Evolutionary conservation across 2,329 filamentous ascomycete genomes (phyloP).

Genomic region (Monilinia vaccinii-corymbosi): DNA sequence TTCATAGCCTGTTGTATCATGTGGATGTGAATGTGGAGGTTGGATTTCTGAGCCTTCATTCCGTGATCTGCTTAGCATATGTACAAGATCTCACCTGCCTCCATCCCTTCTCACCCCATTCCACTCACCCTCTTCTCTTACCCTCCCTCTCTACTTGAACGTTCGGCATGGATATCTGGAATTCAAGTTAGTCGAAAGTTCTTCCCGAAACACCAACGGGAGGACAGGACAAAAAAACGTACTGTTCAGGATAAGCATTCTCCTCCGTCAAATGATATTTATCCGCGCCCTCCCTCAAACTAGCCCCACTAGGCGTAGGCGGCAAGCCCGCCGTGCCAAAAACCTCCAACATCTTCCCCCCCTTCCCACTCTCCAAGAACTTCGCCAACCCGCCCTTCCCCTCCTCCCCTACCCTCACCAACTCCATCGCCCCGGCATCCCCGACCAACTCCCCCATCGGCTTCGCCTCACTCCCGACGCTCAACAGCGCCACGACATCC

Average conservation of each 20-base stretch:
- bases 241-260: slow-evolving; percentile 63
- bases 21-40: no score
- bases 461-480: slow-evolving; percentile 68
- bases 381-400: slow-evolving; percentile 65
- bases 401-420: slow-evolving; percentile 68
- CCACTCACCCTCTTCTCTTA: no score
- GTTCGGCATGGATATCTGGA: slow-evolving; percentile 13
- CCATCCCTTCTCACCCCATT: no score
- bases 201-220: not conserved
- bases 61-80: no score
- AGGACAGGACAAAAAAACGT: slow-evolving; percentile 33
- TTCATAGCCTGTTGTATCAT: no score
- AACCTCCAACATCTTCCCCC: slow-evolving; percentile 45
- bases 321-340: slow-evolving; percentile 73
- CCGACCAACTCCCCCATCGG: slow-evolving; percentile 81
- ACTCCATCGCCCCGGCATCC: slow-evolving; percentile 59
- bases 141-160: slow-evolving; percentile 8
- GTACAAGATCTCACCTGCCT: no score
- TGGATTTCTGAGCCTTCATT: no score
- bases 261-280: slow-evolving; percentile 57
- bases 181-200: not conserved
- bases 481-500: slow-evolving; percentile 77
- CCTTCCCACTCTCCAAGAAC: slow-evolving; percentile 54
- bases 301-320: slow-evolving; percentile 65
- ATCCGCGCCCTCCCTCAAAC: slow-evolving; percentile 48